A percentile compares a stretch with the other conserved stretches of the same genome.
These are phyloP conservation scores for Hirsutella thompsonii DNA, from an alignment of 2,329 filamentous ascomycete genomes.

Conservation along the genomic window DNA sequence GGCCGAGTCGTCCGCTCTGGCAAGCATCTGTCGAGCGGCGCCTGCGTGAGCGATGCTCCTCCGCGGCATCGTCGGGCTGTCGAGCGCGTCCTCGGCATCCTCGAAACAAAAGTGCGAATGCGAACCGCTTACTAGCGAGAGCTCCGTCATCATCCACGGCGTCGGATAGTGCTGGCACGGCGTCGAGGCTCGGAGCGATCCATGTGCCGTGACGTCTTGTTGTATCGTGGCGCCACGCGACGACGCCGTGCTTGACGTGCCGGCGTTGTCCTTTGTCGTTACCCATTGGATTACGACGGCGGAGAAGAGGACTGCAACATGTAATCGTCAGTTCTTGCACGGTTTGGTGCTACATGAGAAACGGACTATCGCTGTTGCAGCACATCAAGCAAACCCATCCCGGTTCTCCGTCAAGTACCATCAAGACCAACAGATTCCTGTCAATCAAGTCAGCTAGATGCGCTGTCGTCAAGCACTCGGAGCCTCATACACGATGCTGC, in stretches of 20 bases:
- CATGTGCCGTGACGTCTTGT: constrained; percentile 4
- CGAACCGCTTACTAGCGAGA: constrained; percentile 12
- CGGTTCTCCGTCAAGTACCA: constrained; percentile 46
- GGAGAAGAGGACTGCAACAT: constrained; percentile 40
- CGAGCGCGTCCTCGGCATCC: constrained; percentile 6
- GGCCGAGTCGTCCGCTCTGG: too few species aligned
- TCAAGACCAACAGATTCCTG: constrained; percentile 46
- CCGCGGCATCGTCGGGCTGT: background rate
- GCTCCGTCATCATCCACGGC: constrained; percentile 12
- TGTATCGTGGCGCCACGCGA: constrained; percentile 4
- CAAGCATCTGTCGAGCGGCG: too few species aligned
- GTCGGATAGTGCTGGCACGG: constrained; percentile 5
- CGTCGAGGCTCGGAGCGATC: constrained; percentile 1
- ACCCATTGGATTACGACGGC: constrained; percentile 51
- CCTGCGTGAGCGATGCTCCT: too few species aligned
- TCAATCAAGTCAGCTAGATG: background rate
- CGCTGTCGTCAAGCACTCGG: background rate
- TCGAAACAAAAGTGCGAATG: constrained; percentile 5
- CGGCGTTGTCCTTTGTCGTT: constrained; percentile 31
- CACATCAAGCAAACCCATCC: constrained; percentile 55
- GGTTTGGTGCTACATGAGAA: background rate
- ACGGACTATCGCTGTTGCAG: constrained; percentile 46
- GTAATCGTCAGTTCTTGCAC: background rate
- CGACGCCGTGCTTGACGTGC: constrained; percentile 13
- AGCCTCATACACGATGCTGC: constrained; percentile 38